Evolutionary conservation across 257 asterid species (phyloP), one percentile per base, ranked within the genome.

Genomic region (Osmanthus fragrans): DNA sequence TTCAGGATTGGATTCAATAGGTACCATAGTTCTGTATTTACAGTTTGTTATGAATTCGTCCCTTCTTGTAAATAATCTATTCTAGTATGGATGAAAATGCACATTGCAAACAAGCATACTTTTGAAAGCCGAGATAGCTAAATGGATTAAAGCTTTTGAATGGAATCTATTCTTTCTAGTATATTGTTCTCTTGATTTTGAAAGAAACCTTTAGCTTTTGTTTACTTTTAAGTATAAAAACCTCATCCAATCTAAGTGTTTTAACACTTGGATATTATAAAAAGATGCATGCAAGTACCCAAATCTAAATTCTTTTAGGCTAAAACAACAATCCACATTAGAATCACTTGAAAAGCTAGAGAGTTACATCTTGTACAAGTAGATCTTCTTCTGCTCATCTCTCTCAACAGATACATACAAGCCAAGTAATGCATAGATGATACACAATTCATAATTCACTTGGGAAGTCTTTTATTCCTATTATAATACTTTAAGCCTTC

Each of bases 1-100:
- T 72, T 67, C 58, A 51, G 36, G 49, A 60, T 82, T 75, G 68
- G 72, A 72, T 73, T 74, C 68, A 45, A 69, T 73, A 80, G 74
- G 73, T 78, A 49, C 51, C 37, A 71, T 67, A 23, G 36, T 36
- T 13, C 71, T 70, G 23, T 37, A 66, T n/a, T 81, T 25, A 51
- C 49, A 69, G 64, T 40, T 33, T 16, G 75, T 72, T 33, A 36
- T 81, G 29, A 36, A 49, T 32, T 67, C 25, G 3, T 21, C 34
- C 19, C 34, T 70, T 11, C 23, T 60, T 78, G 77, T 76, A 73
- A n/a, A 75, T 81, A 29, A 34, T 49, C 60, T 49, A 16, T 49
- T 49, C 0, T 2, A 11, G 23, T 51, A 51, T 5, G 2, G 3
- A 19, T 18, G 23, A 51, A 51, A 19, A 51, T 56, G 29, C 65